Base-by-base conservation (phyloP, 2,329 filamentous ascomycete species). In the Simplicillium aogashimaense region DNA sequence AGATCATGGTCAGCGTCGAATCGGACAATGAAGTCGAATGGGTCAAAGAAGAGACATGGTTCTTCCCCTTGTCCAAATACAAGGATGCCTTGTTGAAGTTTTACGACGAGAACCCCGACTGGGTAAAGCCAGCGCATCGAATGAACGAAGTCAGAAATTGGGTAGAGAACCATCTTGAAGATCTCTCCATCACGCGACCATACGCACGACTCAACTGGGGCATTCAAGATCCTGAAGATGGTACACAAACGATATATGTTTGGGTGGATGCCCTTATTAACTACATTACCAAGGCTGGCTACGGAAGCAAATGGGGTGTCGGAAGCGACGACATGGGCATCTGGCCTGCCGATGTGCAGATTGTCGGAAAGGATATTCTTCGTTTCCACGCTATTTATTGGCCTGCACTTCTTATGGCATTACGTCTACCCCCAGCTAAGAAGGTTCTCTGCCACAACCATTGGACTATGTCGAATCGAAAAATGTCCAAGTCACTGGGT, bases 311-410 rank as follows among this genome's bases (percentile, higher is more conserved):
- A 16, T 87, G 83, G 78, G 63, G 78, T 1, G 81, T 84, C 0
- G 78, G 78, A 2, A 65, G 72, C 4, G 77, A 83, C 44, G 59
- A 68, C 12, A 65, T 64, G 15, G 73, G 74, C 37, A 79, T 85
- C 17, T 98, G 92, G 90, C 92, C 92, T 4, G 86, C 87, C 8
- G 81, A 98, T 58, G 73, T 92, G 14, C 92, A 98, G 35, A 78
- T 98, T 18, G 82, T 98, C 41, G 92, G 92, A 37, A 98, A 98
- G 62, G 92, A 98, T 58, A 98, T 98, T 48, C 70, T 94, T 42
- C 83, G 88, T 14, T 98, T 98, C 61, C 94, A 98, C 58, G 90
- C 86, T 60, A 81, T 98, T 36, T 98, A 98, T 68, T 98, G 94
- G 92, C 92, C 92, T 0, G 92, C 92, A 3, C 83, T 98, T 50